These are phyloP conservation scores for Penicillium fimorum DNA, from an alignment of 495 filamentous ascomycete species.

Conservation along the genomic window DNA sequence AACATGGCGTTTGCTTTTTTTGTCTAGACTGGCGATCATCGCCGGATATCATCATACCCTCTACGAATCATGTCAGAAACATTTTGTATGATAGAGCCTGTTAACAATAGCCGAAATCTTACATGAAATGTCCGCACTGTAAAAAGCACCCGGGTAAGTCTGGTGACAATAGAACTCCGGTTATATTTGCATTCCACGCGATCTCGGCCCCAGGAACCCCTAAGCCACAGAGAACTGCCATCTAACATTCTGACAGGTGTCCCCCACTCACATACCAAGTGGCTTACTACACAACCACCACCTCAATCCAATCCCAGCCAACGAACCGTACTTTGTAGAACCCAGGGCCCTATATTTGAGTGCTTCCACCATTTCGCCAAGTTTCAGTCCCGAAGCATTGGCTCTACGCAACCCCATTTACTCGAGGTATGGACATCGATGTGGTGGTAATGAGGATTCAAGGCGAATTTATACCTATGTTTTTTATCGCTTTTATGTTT, in stretches of 20 bases:
- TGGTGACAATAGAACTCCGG: background rate
- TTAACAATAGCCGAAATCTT: background rate
- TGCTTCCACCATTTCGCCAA: background rate
- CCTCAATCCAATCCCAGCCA: background rate
- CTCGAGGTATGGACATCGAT: background rate
- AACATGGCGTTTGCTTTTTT: background rate
- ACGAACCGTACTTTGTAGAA: background rate
- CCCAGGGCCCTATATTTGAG: background rate
- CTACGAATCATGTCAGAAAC: constrained; percentile 1
- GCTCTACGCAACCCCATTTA: background rate
- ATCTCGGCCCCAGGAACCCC: background rate
- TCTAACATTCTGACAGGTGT: background rate
- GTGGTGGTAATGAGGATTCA: background rate
- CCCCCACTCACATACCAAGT: background rate
- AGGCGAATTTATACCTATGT: too few relatives aligned
- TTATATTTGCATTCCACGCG: background rate
- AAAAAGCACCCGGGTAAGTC: background rate
- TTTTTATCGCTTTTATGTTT: background rate
- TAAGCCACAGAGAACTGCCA: background rate
- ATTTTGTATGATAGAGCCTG: background rate
- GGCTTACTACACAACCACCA: background rate
- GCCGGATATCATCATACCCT: background rate
- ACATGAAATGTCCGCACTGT: background rate
- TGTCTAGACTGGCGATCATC: constrained; percentile 1
- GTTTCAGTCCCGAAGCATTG: background rate